Conservation (phyloP, 768 basidiomycete species). For the Paxillus involutus region DNA sequence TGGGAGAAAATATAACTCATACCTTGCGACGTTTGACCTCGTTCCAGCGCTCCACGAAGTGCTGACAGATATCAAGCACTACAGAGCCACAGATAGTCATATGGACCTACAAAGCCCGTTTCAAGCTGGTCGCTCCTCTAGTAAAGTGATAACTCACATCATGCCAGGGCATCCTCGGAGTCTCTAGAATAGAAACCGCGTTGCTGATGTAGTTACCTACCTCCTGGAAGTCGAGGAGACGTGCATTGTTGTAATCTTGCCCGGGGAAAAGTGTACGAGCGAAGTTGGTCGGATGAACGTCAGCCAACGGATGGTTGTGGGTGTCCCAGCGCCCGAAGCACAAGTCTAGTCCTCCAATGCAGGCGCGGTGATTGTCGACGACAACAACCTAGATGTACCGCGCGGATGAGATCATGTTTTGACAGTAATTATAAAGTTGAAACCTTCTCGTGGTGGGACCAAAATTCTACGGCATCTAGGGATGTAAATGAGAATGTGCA, state of each 20-base stretch:
- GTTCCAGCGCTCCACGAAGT: constrained; percentile 92
- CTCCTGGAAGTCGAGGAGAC: constrained; percentile 80
- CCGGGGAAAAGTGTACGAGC: constrained; percentile 84
- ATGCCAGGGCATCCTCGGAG: constrained; percentile 91
- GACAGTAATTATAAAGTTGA: not conserved
- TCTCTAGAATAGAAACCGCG: constrained; percentile 64
- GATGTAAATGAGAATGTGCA: not conserved
- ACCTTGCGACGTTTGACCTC: constrained; percentile 85
- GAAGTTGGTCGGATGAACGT: constrained; percentile 89
- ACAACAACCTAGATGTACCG: constrained; percentile 55
- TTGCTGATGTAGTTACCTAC: constrained; percentile 79
- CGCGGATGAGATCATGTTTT: not conserved
- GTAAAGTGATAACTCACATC: constrained; percentile 55
- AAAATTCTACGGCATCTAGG: constrained; percentile 76
- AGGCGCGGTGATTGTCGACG: constrained; percentile 83
- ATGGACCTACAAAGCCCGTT: constrained; percentile 53
- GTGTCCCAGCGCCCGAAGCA: constrained; percentile 99
- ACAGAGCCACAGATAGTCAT: constrained; percentile 80
- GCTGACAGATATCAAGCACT: constrained; percentile 90
- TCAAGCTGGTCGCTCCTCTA: not conserved
- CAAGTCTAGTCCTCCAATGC: constrained; percentile 91
- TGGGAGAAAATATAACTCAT: constrained; percentile 3
- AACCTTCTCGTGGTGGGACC: constrained; percentile 91
- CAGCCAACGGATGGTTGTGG: constrained; percentile 84
- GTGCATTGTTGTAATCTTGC: constrained; percentile 91